Evolutionary conservation across 805 yeast genomes (phyloP).

Genomic region (Ogataea trehalophila): DNA sequence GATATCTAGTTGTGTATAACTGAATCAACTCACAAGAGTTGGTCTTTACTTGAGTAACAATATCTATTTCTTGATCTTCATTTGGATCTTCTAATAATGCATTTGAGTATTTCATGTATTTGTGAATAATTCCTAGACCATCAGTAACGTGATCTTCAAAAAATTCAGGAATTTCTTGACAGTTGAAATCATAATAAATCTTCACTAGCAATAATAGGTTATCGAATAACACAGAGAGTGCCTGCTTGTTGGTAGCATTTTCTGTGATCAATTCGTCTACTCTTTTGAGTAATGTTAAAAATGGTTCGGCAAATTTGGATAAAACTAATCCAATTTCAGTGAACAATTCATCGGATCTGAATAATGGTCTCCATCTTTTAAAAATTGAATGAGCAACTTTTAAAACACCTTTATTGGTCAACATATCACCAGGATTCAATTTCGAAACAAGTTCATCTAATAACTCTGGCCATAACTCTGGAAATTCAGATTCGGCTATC

Average conservation of each 20-base stretch:
- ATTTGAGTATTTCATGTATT: conserved; percentile 63
- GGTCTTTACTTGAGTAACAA: conserved; percentile 68
- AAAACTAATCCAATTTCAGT: conserved; percentile 83
- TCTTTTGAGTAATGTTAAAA: conserved; percentile 58
- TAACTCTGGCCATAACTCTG: conserved; percentile 79
- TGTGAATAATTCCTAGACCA: conserved; percentile 79
- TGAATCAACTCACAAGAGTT: conserved; percentile 81
- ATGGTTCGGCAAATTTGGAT: conserved; percentile 77
- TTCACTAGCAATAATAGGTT: conserved; percentile 69
- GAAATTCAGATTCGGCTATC: conserved; percentile 95
- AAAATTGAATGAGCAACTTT: conserved; percentile 93
- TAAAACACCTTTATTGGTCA: conserved; percentile 77
- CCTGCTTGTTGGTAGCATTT: conserved; percentile 41
- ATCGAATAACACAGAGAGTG: conserved; percentile 56
- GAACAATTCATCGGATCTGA: conserved; percentile 85
- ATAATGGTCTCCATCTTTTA: conserved; percentile 94
- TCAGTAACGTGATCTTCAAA: conserved; percentile 82
- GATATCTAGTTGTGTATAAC: conserved; percentile 84
- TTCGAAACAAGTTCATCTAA: conserved; percentile 68
- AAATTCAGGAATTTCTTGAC: conserved; percentile 97
- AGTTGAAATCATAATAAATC: conserved; percentile 87
- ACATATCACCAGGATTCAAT: conserved; percentile 61
- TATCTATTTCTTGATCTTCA: conserved; percentile 66
- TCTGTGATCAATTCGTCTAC: conserved; percentile 61
- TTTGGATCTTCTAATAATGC: conserved; percentile 50